These are phyloP conservation scores for Dothidotthia symphoricarpi DNA, from an alignment of 2,329 filamentous ascomycete genomes.

Conservation along the genomic window DNA sequence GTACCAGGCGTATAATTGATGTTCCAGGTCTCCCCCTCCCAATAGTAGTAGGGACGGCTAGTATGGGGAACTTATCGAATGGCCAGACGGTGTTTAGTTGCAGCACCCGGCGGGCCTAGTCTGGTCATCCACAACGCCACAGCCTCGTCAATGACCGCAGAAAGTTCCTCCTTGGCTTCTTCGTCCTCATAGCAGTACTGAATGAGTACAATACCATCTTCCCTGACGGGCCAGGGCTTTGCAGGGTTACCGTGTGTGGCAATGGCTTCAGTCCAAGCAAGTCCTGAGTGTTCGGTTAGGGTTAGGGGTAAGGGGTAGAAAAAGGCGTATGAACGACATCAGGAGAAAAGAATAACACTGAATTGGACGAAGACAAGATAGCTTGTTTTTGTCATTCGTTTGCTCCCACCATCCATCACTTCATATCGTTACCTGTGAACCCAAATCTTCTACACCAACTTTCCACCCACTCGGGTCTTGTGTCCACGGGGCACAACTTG, in stretches of 20 bases:
- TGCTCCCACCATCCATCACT: no score
- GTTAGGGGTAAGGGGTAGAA: no score
- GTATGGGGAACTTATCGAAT: neutral
- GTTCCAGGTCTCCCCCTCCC: neutral
- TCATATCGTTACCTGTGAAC: no score
- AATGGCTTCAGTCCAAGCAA: neutral
- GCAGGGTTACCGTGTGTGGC: neutral
- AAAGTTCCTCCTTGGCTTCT: neutral
- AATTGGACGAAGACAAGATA: no score
- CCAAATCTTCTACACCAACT: no score
- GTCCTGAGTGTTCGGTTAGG: neutral
- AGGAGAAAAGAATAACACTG: no score
- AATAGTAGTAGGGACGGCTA: no score
- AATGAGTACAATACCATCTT: neutral
- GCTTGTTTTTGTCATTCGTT: no score
- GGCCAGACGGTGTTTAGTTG: neutral
- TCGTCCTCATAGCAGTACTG: neutral
- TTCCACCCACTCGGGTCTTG: no score
- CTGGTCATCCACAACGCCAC: neutral
- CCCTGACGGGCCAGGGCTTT: neutral
- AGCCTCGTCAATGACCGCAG: neutral
- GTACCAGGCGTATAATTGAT: neutral
- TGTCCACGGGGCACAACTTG: no score
- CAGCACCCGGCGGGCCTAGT: neutral
- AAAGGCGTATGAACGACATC: no score